phyloP scores from a whole-genome alignment of 2,329 filamentous ascomycete species.

The Colletotrichum australisinense region DNA sequence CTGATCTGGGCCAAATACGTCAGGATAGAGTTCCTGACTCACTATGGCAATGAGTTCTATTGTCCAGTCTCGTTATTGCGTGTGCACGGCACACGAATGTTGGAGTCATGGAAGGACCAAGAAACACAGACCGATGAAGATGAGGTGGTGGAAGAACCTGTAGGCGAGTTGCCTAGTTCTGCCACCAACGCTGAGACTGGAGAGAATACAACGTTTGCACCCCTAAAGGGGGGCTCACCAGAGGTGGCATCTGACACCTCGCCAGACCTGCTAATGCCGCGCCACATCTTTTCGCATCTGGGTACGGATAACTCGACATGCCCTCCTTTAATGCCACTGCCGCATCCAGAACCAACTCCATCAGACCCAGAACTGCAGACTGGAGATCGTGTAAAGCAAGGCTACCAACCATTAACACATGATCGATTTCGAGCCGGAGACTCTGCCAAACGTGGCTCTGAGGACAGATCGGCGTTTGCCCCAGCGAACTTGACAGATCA shows the following conservation, averaged over 20 bases:
- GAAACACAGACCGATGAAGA: slow-evolving; percentile 73
- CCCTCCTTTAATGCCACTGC: background rate
- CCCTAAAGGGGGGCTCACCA: background rate
- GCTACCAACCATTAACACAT: background rate
- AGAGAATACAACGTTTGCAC: background rate
- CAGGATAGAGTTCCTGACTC: slow-evolving; percentile 88
- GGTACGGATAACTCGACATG: slow-evolving; percentile 9
- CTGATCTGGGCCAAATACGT: slow-evolving; percentile 96
- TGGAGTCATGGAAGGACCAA: slow-evolving; percentile 91
- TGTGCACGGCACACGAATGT: slow-evolving; percentile 95
- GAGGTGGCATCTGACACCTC: background rate
- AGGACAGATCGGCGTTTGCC: background rate
- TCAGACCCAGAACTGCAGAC: background rate
- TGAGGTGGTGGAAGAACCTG: slow-evolving; percentile 58
- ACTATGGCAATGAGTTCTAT: slow-evolving; percentile 97
- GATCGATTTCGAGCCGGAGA: background rate
- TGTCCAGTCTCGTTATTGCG: slow-evolving; percentile 91
- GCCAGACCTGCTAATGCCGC: slow-evolving; percentile 1
- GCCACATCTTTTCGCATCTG: background rate
- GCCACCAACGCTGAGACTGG: no score
- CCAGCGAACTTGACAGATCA: background rate
- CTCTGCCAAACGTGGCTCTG: background rate
- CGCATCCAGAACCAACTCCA: background rate
- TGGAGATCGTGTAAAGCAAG: background rate
- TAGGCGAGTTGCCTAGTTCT: background rate